phyloP scores from a whole-genome alignment of 1,284 basidiomycete species.

The Porphyrellus sp. region DNA sequence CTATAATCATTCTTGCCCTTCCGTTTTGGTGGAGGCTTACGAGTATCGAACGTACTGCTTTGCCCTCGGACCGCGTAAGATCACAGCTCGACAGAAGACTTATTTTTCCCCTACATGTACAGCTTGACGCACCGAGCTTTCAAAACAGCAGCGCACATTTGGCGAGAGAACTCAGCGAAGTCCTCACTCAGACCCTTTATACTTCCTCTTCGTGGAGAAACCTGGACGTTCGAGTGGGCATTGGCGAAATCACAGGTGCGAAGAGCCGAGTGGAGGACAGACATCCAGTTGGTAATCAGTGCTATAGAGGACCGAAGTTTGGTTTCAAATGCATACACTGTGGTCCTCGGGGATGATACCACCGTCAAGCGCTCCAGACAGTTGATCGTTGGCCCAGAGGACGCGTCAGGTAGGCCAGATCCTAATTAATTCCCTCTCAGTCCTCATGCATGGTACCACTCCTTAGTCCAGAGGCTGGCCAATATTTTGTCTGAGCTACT shows the following conservation, averaged over 20 bases:
- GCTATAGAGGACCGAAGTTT: constrained; percentile 16
- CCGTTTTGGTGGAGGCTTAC: constrained; percentile 91
- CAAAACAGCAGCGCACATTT: constrained; percentile 3
- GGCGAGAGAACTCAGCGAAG: constrained; percentile 25
- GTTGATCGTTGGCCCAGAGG: constrained; percentile 22
- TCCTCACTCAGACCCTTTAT: constrained; percentile 15
- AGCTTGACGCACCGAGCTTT: constrained; percentile 39
- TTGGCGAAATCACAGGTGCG: constrained; percentile 29
- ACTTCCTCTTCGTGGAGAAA: constrained; percentile 39
- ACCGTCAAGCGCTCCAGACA: constrained; percentile 22
- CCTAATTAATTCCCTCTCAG: constrained; percentile 2
- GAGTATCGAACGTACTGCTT: constrained; percentile 73
- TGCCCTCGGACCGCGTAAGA: constrained; percentile 65
- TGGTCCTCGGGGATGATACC: constrained; percentile 28
- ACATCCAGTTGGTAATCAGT: constrained; percentile 10
- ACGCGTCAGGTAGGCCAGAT: constrained; percentile 30
- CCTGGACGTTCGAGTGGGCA: constrained; percentile 37
- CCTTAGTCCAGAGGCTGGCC: constrained; percentile 33
- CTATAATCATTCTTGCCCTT: constrained; percentile 65
- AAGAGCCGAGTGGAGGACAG: constrained; percentile 1
- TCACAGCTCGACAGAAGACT: constrained; percentile 48
- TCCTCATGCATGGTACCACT: constrained; percentile 11
- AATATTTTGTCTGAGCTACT: constrained; percentile 47
- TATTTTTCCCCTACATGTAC: constrained; percentile 52
- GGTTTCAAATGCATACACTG: constrained; percentile 20